phyloP scores from a whole-genome alignment of 371 early-diverging fungal species.

The Mucor piriformis region DNA sequence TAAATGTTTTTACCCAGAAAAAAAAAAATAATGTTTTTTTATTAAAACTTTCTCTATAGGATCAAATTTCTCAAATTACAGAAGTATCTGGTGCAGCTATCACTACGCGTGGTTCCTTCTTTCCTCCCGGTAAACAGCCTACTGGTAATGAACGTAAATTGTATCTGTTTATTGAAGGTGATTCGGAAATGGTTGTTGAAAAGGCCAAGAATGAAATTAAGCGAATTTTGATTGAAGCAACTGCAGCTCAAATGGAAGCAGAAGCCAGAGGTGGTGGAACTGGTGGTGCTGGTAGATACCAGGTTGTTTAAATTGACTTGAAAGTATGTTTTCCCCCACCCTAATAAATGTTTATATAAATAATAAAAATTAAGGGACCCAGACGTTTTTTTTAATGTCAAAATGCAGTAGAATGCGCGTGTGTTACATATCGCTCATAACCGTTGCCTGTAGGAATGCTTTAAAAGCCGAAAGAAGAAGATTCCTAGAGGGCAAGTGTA shows the following conservation, averaged over 20 bases:
- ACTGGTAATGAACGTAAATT: constrained; percentile 84
- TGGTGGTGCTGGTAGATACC: constrained; percentile 50
- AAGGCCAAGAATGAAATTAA: constrained; percentile 93
- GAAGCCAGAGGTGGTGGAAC: constrained; percentile 61
- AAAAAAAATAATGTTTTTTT: not conserved
- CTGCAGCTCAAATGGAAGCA: constrained; percentile 70
- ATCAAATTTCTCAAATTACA: constrained; percentile 87
- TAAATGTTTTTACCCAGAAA: constrained; percentile 23
- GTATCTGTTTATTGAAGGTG: constrained; percentile 94
- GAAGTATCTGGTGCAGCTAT: constrained; percentile 94
- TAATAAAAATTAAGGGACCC: not conserved
- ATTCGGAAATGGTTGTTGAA: constrained; percentile 87
- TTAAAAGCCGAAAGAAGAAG: too few relatives aligned
- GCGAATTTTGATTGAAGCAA: constrained; percentile 88
- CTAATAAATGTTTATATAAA: not conserved
- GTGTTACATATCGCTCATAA: too few relatives aligned
- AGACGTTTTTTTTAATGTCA: too few relatives aligned
- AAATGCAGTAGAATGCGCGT: too few relatives aligned
- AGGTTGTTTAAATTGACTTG: constrained; percentile 39
- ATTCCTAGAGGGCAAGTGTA: too few relatives aligned
- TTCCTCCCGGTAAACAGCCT: constrained; percentile 82
- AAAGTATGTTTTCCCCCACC: not conserved
- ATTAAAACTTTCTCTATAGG: constrained; percentile 54
- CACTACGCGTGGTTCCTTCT: constrained; percentile 90
- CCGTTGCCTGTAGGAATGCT: too few relatives aligned